Evolutionary conservation across 1,139 yeast species (phyloP).

Genomic region (Waltiozyma sp.): DNA sequence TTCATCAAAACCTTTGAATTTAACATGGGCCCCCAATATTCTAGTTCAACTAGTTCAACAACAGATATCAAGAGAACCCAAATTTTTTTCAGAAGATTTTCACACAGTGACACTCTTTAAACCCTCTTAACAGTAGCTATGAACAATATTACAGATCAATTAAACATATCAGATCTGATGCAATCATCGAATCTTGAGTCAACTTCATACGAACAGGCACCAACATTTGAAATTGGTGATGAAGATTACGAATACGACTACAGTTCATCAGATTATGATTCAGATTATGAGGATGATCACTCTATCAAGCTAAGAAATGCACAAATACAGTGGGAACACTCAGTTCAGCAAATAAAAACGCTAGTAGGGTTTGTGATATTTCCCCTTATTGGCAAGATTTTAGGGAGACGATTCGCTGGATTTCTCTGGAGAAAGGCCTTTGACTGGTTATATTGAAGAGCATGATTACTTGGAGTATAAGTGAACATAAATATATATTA

Average conservation of each 20-base stretch:
- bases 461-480: no score
- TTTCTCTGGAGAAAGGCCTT: slow-evolving; percentile 16
- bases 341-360: slow-evolving; percentile 47
- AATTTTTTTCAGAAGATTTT: no score
- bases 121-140: neutral
- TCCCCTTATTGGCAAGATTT: slow-evolving; percentile 59
- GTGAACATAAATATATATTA: no score
- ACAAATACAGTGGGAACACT: slow-evolving; percentile 76
- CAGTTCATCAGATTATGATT: neutral
- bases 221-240: neutral
- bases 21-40: no score
- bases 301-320: slow-evolving; percentile 26
- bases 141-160: neutral
- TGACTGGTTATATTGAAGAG: slow-evolving; percentile 9
- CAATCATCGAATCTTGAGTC: neutral
- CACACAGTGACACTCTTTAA: no score
- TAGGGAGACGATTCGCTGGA: slow-evolving; percentile 56
- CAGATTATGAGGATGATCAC: neutral
- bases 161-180: neutral
- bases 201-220: neutral
- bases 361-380: slow-evolving; percentile 47
- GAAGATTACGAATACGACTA: slow-evolving; percentile 2
- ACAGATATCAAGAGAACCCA: no score
- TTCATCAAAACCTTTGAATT: no score
- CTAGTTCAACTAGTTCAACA: no score